phyloP scores from a whole-genome alignment of 176 grass and related monocot species.

The Hyparrhenia diplandra region DNA sequence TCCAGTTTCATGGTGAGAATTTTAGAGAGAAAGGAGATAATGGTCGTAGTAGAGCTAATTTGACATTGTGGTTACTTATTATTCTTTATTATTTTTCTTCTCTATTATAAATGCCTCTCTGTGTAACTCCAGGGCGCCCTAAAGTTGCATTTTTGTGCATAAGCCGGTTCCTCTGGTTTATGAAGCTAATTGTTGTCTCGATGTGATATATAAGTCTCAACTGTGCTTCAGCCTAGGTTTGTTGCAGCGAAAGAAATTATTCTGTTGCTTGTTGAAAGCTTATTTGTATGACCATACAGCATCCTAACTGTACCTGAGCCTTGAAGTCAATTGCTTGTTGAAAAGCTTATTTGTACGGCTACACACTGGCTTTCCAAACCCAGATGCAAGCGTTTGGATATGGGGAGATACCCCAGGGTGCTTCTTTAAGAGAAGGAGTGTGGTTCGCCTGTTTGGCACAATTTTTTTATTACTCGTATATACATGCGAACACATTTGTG shows the following conservation, averaged over 20 bases:
- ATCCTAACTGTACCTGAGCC: neutral
- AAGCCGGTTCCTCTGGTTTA: neutral
- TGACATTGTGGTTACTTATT: conserved; percentile 26
- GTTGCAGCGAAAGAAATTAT: neutral
- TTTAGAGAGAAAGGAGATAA: neutral
- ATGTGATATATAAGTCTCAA: neutral
- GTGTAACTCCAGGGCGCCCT: neutral
- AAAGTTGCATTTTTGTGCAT: neutral
- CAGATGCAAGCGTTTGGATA: neutral
- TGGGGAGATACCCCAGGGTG: too few species aligned
- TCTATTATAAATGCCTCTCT: conserved; percentile 21
- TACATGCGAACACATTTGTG: too few species aligned
- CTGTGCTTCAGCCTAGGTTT: neutral
- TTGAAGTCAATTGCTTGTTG: neutral
- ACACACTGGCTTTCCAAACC: neutral
- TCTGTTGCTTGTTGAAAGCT: neutral
- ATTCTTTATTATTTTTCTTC: conserved; percentile 24
- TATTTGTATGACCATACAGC: neutral
- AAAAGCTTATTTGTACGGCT: neutral
- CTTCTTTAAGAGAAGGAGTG: too few species aligned
- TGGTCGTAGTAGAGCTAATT: conserved; percentile 9
- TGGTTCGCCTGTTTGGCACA: too few species aligned
- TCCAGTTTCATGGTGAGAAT: conserved; percentile 6
- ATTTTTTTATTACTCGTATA: too few species aligned
- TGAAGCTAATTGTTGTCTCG: neutral